A percentile compares a stretch with the other conserved stretches of the same genome.
Conservation (phyloP, 441 rosid genomes). For the Bocquillonia castaneifolia region DNA sequence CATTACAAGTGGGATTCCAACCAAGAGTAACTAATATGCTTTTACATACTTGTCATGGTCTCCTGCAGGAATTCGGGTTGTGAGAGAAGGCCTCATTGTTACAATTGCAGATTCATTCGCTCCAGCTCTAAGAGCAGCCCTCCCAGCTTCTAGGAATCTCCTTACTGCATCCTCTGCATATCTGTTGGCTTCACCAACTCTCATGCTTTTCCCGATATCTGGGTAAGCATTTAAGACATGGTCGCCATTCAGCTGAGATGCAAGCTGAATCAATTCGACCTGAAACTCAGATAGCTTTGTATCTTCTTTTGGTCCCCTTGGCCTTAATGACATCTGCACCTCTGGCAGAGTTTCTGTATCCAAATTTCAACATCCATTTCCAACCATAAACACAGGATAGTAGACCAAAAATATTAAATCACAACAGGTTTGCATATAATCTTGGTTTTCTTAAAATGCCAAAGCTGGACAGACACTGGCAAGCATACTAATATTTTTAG, state of each 20-base stretch:
- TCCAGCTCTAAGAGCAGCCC: conserved; percentile 78
- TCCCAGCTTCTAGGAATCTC: conserved; percentile 90
- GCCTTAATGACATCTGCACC: conserved; percentile 50
- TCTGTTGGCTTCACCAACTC: conserved; percentile 67
- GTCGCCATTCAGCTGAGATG: conserved; percentile 88
- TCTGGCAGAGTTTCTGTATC: conserved; percentile 67
- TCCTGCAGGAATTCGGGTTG: conserved; percentile 42
- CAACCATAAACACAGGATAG: not conserved
- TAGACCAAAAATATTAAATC: not conserved
- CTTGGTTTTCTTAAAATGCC: not conserved
- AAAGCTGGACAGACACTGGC: not conserved
- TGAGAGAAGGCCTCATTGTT: conserved; percentile 87
- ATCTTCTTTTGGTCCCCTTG: conserved; percentile 72
- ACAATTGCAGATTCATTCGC: conserved; percentile 82
- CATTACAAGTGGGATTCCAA: conserved; percentile 9
- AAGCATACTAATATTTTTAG: not conserved
- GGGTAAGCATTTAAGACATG: conserved; percentile 72
- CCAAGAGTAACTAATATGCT: conserved; percentile 27
- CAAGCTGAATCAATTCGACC: conserved; percentile 85
- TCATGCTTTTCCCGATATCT: conserved; percentile 73
- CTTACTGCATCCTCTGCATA: conserved; percentile 80
- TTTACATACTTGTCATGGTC: conserved; percentile 26
- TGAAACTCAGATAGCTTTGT: conserved; percentile 74
- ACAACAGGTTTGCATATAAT: not conserved
- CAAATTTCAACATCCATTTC: conserved; percentile 21